phyloP scores from a whole-genome alignment of 306 rosid species.

The Trifolium fragiferum region DNA sequence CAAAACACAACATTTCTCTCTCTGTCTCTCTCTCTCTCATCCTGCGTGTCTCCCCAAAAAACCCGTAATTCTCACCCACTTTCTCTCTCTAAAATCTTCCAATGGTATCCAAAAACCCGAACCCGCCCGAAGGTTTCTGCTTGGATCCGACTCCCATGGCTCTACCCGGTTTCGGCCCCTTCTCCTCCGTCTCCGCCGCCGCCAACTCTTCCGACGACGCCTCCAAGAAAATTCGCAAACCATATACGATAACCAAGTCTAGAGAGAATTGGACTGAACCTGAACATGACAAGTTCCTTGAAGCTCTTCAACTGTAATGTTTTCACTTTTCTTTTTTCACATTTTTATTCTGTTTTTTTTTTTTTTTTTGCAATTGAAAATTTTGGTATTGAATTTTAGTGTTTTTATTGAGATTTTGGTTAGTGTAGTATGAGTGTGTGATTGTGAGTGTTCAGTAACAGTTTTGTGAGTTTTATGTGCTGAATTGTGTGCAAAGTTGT shows the following conservation, averaged over 20 bases:
- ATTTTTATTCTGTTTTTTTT: too few relatives aligned
- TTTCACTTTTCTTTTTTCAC: too few relatives aligned
- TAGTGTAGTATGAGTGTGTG: neutral
- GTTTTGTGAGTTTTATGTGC: neutral
- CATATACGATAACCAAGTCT: constrained; percentile 95
- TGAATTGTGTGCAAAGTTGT: constrained; percentile 9
- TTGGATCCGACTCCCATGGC: constrained; percentile 67
- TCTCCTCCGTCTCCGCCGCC: constrained; percentile 46
- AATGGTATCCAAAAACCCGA: constrained; percentile 76
- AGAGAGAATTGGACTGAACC: constrained; percentile 99
- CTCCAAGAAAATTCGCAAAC: constrained; percentile 82
- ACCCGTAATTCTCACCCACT: neutral
- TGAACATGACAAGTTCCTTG: constrained; percentile 95
- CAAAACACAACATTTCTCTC: neutral
- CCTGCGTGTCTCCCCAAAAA: neutral
- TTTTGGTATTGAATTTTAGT: constrained; percentile 31
- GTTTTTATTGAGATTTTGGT: constrained; percentile 3
- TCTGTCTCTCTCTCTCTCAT: neutral
- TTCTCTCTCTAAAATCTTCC: constrained; percentile 15
- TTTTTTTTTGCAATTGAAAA: neutral
- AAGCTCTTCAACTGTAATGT: constrained; percentile 86
- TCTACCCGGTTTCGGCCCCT: constrained; percentile 65
- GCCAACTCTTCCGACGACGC: constrained; percentile 58
- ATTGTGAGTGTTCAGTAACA: neutral
- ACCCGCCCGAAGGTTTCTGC: constrained; percentile 66